Evolutionary conservation across 768 basidiomycete genomes (phyloP), one percentile per base, ranked within the genome.

Genomic region (Pisolithus microcarpus): DNA sequence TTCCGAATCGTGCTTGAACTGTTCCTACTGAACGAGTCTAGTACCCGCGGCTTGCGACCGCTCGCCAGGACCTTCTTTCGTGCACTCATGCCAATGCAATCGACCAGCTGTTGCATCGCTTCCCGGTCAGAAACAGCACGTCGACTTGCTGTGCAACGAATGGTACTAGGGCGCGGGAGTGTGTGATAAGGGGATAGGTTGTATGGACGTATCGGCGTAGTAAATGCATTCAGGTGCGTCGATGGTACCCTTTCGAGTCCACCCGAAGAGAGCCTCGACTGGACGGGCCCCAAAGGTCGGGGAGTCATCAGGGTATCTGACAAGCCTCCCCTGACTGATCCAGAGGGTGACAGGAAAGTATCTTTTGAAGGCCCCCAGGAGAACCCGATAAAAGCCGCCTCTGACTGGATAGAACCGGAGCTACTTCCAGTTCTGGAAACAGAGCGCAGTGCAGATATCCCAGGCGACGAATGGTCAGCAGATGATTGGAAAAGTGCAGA

Each of bases 71-170:
- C 87, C 59, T 84, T 86, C 66, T 91, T 91, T 38, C 87, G 74
- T 18, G 89, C 91, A 52, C 87, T 91, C 80, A 88, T 82, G 2
- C 88, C 85, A 4, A 93, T 81, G 59, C 87, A 90, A 58, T 87
- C 82, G 7, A 88, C 86, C 38, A 93, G 81, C 65, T 90, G 87
- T 62, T 83, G 84, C 85, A 93, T 86, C 8, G 89, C 89, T 60
- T 91, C 87, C 23, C 85, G 78, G 59, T 92, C 90, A 0, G 88
- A 88, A 5, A 93, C 77, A 2, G 72, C 64, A 16, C 80, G 70
- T 28, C 74, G 72, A 42, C 61, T 65, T 6, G 69, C 69, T 15
- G 75, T 76, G 43, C 84, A 76, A 24, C 79, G 75, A 3, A 68
- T 65, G 1, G 78, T 77, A 16, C 77, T 75, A 1, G 77, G 74